Percentiles rank a stretch among this genome's conserved stretches.
These are phyloP conservation scores for Bombardia bombarda DNA, from an alignment of 495 filamentous ascomycete genomes.

Conservation along the genomic window DNA sequence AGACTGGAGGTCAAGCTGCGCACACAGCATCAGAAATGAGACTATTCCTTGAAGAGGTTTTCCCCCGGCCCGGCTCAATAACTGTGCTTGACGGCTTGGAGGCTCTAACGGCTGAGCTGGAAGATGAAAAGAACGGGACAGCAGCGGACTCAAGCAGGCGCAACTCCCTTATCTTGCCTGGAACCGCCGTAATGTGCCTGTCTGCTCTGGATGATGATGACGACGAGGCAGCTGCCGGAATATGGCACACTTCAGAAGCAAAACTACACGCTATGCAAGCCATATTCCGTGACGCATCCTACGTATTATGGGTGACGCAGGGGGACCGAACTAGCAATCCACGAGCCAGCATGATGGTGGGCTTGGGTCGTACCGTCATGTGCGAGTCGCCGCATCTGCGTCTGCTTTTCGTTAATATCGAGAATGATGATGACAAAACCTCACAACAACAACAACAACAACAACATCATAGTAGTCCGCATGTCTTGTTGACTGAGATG, in stretches of 20 bases:
- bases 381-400: slow-evolving; percentile 1
- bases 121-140: background rate
- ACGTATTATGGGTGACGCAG: background rate
- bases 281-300: background rate
- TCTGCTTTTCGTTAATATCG: background rate
- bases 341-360: background rate
- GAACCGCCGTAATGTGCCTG: background rate
- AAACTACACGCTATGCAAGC: background rate
- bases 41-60: background rate
- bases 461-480: background rate
- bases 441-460: no score
- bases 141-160: background rate
- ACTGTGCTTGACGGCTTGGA: background rate
- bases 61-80: background rate
- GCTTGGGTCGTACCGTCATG: background rate
- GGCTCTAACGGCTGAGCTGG: background rate
- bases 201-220: background rate
- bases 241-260: background rate
- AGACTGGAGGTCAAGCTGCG: background rate
- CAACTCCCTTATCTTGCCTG: background rate
- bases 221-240: background rate
- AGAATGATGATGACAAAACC: background rate
- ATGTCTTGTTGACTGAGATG: background rate
- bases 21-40: background rate
- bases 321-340: background rate